Evolutionary conservation across 352 stramenopile genomes (phyloP), one percentile per base, ranked within the genome.

Genomic region (Phytophthora meadii): DNA sequence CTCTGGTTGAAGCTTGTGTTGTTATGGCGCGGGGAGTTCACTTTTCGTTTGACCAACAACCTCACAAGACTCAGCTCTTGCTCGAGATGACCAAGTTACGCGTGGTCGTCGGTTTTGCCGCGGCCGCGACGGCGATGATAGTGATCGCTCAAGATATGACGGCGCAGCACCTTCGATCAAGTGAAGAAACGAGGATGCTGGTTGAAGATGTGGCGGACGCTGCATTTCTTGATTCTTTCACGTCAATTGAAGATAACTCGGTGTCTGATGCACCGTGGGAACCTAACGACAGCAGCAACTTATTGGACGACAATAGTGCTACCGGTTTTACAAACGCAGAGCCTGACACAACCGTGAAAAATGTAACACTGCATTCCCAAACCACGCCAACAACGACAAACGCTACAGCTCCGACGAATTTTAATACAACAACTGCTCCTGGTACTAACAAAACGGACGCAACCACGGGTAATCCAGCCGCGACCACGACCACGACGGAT

Each of bases 11-110:
- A 7, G 27, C 27, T 28, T 28, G n/a, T 6, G 17, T 11, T 40
- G 41, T 19, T 19, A 19, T 7, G 11, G 7, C 14, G 41, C 15
- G 12, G 36, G 27, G 6, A 24, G 40, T 7, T 54, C 54, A 65
- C 32, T 70, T 65, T 58, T 49, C 39, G 46, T 59, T 70, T 57
- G 34, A 14, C 37, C 10, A 37, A 34, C 28, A 39, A 58, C 53
- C n/a, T 11, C 30, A n/a, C 27, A 42, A 24, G 39, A 45, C n/a
- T 40, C 14, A 8, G 22, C 17, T 5, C 7, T 34, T 2, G 11
- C 15, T 49, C 19, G 45, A 41, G 27, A 72, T 72, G 64, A 44
- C 49, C 15, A 72, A 68, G 11, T 17, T 68, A n/a, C 42, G 44
- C 6, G 41, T 55, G 14, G 59, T 72, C 19, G 28, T 68, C 12